Evolutionary conservation across 495 filamentous ascomycete species (phyloP), one percentile per base, ranked within the genome.

Genomic region (Neurospora tetrasperma): DNA sequence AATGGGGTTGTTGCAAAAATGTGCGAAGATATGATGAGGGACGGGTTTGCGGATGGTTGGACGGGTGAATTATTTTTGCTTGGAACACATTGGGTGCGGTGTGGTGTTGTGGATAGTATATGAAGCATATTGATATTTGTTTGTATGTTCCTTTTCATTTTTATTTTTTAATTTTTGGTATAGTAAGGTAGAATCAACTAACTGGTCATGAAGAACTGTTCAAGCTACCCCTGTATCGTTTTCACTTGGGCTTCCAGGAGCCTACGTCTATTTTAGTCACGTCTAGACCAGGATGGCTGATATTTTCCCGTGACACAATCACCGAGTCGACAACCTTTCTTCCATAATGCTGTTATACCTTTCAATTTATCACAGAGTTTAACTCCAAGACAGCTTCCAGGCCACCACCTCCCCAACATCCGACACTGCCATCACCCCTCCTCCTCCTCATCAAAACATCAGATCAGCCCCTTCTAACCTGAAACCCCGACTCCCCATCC

Each of bases 401-500:
- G 3, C 3, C 43, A 9, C 43, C 42, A n/a, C 18, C 43, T 46
- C 7, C n/a, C 46, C 10, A 41, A 41, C n/a, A 11, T 48, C 44
- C 4, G 20, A 20, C 18, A 4, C 8, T n/a, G 0, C n/a, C 20
- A 54, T 54, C 48, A 7, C 20, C 5, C 8, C 20, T 14, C 48
- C 10, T 27, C 48, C 6, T 14, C 35, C 20, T 2, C 35, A 38
- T 38, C 35, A 38, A 38, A 27, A 2, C 27, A 31, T 31, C 20
- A 54, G 8, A 31, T 66, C 27, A 66, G 35, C 31, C 54, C 27
- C 78, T 78, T 46, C 84, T 80, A 62, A 91, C 85, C 70, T 82
- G 81, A 77, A 96, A 97, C 2, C 81, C 84, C 11, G 72, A 80
- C 77, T 96, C 93, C 3, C 85, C 89, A 5, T 91, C 87, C 31